These are phyloP conservation scores for Coemansia sp. DNA, from an alignment of 192 early-diverging fungal genomes.

Conservation along the genomic window DNA sequence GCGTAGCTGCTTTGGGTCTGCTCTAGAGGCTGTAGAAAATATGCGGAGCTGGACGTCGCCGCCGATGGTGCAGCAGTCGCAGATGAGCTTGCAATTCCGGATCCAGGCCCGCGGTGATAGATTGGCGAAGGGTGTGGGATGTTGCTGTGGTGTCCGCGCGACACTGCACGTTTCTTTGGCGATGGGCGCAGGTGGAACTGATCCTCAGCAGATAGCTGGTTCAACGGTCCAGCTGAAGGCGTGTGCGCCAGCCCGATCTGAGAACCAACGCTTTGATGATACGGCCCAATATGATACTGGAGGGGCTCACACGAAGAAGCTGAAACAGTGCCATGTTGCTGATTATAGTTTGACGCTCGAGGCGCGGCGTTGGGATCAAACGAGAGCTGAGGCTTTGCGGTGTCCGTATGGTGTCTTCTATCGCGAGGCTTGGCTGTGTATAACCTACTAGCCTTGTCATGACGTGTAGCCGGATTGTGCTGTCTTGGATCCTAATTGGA, in stretches of 20 bases:
- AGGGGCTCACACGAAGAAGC: not conserved
- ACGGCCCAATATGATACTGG: not conserved
- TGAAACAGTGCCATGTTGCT: not conserved
- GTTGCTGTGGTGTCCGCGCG: slow-evolving; percentile 41
- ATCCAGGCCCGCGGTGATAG: slow-evolving; percentile 24
- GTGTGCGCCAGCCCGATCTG: not conserved
- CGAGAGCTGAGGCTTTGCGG: not conserved
- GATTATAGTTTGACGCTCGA: not conserved
- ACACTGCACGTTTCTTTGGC: slow-evolving; percentile 55
- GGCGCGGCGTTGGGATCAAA: slow-evolving; percentile 4
- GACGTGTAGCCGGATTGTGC: not conserved
- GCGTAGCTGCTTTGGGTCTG: slow-evolving; percentile 29
- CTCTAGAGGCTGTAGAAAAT: slow-evolving; percentile 48
- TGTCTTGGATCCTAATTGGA: not conserved
- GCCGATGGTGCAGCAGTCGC: slow-evolving; percentile 18
- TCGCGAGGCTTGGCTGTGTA: not conserved
- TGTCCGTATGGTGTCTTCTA: not conserved
- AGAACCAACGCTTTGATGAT: not conserved
- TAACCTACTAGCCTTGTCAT: not conserved
- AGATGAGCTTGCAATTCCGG: slow-evolving; percentile 5
- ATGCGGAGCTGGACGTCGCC: slow-evolving; percentile 24
- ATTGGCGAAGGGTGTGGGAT: slow-evolving; percentile 49
- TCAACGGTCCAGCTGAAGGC: slow-evolving; percentile 25
- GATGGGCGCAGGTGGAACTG: slow-evolving; percentile 32
- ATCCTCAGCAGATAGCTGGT: slow-evolving; percentile 33